Evolutionary conservation across 192 early-diverging fungal genomes (phyloP).

Genomic region (Cetraspora pellucida): DNA sequence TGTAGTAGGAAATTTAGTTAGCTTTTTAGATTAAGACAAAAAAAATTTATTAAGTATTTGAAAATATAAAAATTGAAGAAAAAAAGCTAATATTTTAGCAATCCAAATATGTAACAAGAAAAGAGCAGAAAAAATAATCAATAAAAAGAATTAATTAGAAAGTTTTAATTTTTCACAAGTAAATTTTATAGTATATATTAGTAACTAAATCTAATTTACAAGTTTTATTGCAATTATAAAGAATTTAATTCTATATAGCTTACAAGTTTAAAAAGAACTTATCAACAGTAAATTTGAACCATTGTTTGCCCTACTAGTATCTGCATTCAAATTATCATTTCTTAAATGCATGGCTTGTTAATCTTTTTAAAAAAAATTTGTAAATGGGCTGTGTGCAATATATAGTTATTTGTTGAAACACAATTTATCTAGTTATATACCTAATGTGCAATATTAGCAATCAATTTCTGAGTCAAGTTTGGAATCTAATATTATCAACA

Average conservation of each 20-base stretch:
- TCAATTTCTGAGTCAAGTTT: background rate
- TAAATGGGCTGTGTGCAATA: background rate
- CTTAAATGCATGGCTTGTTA: constrained; percentile 2
- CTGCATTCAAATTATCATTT: constrained; percentile 13
- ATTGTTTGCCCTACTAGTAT: background rate
- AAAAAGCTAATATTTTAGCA: background rate
- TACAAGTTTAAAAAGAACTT: background rate
- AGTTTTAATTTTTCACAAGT: constrained; percentile 1
- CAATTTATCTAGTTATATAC: constrained; percentile 4
- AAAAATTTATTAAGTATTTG: background rate
- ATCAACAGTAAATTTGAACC: background rate
- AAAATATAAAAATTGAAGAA: background rate
- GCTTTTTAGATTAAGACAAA: background rate
- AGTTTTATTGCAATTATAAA: constrained; percentile 9
- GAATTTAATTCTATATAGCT: constrained; percentile 4
- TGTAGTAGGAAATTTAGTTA: background rate
- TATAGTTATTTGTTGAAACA: background rate
- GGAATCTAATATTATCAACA: background rate
- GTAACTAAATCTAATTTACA: background rate
- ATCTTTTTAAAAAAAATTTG: background rate
- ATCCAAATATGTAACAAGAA: background rate
- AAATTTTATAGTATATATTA: background rate
- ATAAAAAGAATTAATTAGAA: constrained; percentile 10
- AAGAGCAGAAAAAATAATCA: background rate
- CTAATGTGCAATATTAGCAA: background rate